phyloP scores from a whole-genome alignment of 345 rosid genomes.

The Eucalyptus grandis region DNA sequence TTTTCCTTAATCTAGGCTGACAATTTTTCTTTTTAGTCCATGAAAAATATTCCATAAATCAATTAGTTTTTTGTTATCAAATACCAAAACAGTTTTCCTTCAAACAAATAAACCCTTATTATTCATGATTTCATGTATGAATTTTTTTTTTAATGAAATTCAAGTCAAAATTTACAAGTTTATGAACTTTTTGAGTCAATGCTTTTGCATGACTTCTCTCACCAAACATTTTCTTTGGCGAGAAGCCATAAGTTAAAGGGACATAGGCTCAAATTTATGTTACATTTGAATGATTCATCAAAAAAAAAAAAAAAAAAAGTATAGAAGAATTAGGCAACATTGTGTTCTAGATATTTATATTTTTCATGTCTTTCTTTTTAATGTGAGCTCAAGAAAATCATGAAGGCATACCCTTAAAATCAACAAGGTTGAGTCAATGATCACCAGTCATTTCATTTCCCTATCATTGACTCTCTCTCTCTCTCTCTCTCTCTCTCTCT shows the following conservation, averaged over 20 bases:
- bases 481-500: not conserved
- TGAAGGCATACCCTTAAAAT: not conserved
- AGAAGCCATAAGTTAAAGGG: not conserved
- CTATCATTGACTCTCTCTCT: not conserved
- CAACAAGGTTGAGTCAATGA: not conserved
- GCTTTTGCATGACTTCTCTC: not conserved
- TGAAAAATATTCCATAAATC: not conserved
- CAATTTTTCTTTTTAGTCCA: not conserved
- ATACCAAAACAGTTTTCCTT: accelerated
- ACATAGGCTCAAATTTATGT: not conserved
- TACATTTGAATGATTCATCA: not conserved
- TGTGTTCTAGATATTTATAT: not conserved
- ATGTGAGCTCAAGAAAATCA: not conserved
- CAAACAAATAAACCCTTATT: not conserved
- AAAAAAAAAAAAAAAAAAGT: not conserved
- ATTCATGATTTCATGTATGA: not conserved
- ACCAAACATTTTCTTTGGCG: not conserved
- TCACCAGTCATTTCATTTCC: not conserved
- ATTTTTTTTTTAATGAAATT: not conserved
- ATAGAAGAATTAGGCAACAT: not conserved
- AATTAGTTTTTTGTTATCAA: not conserved
- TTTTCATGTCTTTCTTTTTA: not conserved
- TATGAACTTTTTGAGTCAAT: not conserved
- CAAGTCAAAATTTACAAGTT: not conserved
- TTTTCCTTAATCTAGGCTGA: not conserved